Percentiles rank a stretch among this genome's conserved stretches.
These are phyloP conservation scores for Babesia bovis DNA, from an alignment of 169 alveolate species.

Conservation along the genomic window DNA sequence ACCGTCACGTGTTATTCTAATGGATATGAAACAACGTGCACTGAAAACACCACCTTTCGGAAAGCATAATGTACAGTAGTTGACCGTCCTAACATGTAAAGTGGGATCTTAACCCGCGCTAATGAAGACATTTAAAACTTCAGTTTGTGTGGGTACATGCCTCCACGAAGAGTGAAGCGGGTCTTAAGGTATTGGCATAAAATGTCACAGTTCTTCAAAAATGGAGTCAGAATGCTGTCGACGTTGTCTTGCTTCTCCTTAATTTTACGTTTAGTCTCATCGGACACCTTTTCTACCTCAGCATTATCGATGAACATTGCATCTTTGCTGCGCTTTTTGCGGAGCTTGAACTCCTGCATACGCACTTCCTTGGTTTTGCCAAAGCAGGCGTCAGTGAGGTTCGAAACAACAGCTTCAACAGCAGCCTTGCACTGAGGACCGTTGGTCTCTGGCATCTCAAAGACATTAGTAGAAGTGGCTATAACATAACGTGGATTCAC, in stretches of 20 bases:
- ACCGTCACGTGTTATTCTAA: no score
- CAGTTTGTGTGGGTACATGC: conserved; percentile 89
- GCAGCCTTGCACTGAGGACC: conserved; percentile 65
- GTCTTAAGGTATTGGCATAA: conserved; percentile 83
- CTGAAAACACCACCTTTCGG: no score
- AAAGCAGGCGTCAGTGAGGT: conserved; percentile 71
- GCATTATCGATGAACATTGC: conserved; percentile 80
- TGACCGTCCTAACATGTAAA: no score
- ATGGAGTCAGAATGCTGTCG: conserved; percentile 73
- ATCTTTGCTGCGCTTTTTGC: conserved; percentile 72
- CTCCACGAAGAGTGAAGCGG: conserved; percentile 88
- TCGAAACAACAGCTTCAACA: conserved; percentile 61
- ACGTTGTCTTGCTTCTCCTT: conserved; percentile 73
- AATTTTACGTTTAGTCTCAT: conserved; percentile 52
- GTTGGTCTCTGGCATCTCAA: conserved; percentile 76
- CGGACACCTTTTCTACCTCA: conserved; percentile 57
- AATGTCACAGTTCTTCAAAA: conserved; percentile 68
- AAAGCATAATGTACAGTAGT: no score
- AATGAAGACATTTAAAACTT: conserved; percentile 77
- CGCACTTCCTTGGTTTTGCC: conserved; percentile 76
- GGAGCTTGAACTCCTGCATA: conserved; percentile 79
- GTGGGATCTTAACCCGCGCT: not conserved
- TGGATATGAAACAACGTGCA: no score
- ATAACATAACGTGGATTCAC: conserved; percentile 94
- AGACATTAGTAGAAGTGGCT: conserved; percentile 93